Percentiles rank a stretch among this genome's conserved stretches.
phyloP scores from a whole-genome alignment of 31 red algal genomes.

The Odonthalia washingtoniensis region DNA sequence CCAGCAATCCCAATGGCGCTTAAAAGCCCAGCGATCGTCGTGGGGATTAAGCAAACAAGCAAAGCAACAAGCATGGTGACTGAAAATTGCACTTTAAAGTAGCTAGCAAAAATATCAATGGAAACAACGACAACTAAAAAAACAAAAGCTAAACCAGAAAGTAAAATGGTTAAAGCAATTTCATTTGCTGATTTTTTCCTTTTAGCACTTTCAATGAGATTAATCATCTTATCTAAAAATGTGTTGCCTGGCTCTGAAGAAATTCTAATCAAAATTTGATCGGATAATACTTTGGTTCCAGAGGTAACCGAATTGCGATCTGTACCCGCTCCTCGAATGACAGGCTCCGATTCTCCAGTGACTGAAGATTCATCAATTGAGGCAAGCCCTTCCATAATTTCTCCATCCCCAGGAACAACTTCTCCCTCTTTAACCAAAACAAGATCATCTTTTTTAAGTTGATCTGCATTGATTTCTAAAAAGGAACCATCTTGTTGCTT shows the following conservation, averaged over 20 bases:
- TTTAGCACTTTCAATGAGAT: constrained; percentile 85
- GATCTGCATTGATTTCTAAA: no score
- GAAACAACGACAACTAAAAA: constrained; percentile 77
- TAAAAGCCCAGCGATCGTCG: no score
- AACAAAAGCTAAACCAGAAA: constrained; percentile 49
- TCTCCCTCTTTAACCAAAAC: constrained; percentile 74
- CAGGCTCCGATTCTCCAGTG: constrained; percentile 85
- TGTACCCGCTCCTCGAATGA: constrained; percentile 58
- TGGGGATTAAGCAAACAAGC: constrained; percentile 47
- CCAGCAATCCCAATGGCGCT: constrained; percentile 65
- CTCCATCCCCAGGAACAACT: constrained; percentile 77
- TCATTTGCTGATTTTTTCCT: constrained; percentile 66
- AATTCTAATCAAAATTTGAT: constrained; percentile 28
- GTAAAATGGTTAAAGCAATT: constrained; percentile 61
- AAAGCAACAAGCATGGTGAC: constrained; percentile 69
- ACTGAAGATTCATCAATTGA: constrained; percentile 89
- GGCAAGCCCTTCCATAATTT: constrained; percentile 47
- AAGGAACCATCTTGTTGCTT: no score
- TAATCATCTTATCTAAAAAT: constrained; percentile 68
- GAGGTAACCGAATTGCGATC: constrained; percentile 56
- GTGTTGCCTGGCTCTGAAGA: constrained; percentile 30
- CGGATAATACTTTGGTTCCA: constrained; percentile 68
- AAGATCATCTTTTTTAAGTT: constrained; percentile 56
- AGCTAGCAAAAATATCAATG: constrained; percentile 59
- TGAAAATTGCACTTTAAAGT: constrained; percentile 68